Evolutionary conservation across 1,284 basidiomycete species (phyloP).

Genomic region (Dichomitus squalens): DNA sequence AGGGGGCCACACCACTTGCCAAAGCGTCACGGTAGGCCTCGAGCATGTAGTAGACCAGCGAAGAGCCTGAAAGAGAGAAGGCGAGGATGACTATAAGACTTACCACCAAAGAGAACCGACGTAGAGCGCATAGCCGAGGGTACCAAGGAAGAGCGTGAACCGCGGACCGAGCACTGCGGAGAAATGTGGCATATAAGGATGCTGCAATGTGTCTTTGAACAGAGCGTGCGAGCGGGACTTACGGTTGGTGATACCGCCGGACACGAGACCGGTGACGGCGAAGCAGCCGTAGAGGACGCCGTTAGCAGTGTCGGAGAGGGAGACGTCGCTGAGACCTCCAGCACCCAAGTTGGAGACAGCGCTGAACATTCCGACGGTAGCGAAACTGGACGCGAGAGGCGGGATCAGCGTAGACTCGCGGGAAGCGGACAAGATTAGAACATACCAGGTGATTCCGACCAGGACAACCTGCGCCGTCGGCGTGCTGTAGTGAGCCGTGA

Average conservation of each 20-base stretch:
- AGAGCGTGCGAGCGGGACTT: conserved; percentile 18
- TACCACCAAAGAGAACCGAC: conserved; percentile 48
- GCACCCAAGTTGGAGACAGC: conserved; percentile 50
- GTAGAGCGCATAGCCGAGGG: conserved; percentile 50
- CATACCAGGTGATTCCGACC: conserved; percentile 46
- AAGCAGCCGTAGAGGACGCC: conserved; percentile 49
- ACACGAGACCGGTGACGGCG: conserved; percentile 47
- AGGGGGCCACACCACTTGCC: too few species aligned
- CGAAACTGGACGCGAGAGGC: conserved; percentile 31
- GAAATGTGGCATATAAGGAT: conserved; percentile 17
- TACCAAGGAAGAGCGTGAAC: conserved; percentile 50
- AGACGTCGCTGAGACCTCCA: conserved; percentile 45
- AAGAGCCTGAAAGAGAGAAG: not conserved
- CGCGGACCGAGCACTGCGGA: conserved; percentile 45
- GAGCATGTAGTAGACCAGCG: too few species aligned
- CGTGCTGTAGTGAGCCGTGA: conserved; percentile 34
- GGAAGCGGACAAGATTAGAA: conserved; percentile 10
- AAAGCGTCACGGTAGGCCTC: too few species aligned
- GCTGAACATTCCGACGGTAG: conserved; percentile 53
- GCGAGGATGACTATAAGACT: conserved; percentile 10
- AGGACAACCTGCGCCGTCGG: conserved; percentile 46
- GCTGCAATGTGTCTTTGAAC: not conserved
- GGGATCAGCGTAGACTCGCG: conserved; percentile 7
- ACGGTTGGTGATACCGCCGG: conserved; percentile 52
- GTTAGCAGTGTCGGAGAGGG: conserved; percentile 44